phyloP scores from a whole-genome alignment of 2,329 filamentous ascomycete species.

The Lachnellula hyalina region DNA sequence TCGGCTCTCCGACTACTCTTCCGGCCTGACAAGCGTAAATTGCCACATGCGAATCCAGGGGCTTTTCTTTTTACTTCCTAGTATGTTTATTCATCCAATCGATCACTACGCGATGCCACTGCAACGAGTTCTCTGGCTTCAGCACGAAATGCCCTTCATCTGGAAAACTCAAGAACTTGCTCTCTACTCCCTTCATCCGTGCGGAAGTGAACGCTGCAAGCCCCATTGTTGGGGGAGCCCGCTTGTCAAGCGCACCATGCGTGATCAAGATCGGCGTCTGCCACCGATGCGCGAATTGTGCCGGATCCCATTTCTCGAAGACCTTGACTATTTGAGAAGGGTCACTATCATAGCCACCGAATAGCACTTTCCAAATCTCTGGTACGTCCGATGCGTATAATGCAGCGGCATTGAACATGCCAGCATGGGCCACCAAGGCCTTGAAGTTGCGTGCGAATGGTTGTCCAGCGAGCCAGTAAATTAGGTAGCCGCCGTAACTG shows the following conservation, averaged over 20 bases:
- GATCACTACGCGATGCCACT: constrained; percentile 81
- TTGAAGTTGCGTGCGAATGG: constrained; percentile 75
- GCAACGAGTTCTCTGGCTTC: constrained; percentile 78
- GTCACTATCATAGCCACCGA: too few relatives aligned
- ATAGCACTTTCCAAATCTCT: too few relatives aligned
- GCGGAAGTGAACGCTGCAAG: constrained; percentile 51
- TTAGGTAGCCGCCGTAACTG: constrained; percentile 69
- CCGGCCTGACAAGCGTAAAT: too few relatives aligned
- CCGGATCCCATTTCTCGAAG: not conserved
- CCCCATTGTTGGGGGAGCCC: constrained; percentile 32
- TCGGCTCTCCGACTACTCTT: too few relatives aligned
- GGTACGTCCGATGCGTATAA: not conserved
- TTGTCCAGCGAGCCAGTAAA: constrained; percentile 86
- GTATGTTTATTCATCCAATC: constrained; percentile 31
- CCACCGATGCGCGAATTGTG: too few relatives aligned
- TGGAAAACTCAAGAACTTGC: constrained; percentile 56
- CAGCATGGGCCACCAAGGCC: constrained; percentile 78
- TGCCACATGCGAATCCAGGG: too few relatives aligned
- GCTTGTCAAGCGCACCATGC: not conserved
- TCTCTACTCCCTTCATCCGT: constrained; percentile 53
- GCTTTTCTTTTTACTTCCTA: too few relatives aligned
- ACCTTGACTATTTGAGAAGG: too few relatives aligned
- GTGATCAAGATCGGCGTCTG: not conserved
- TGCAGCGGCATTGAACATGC: constrained; percentile 50
- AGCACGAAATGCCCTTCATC: constrained; percentile 72